Percentiles rank a stretch among this genome's conserved stretches.
These are phyloP conservation scores for Termitomyces sp. DNA, from an alignment of 768 basidiomycete species.

Conservation along the genomic window DNA sequence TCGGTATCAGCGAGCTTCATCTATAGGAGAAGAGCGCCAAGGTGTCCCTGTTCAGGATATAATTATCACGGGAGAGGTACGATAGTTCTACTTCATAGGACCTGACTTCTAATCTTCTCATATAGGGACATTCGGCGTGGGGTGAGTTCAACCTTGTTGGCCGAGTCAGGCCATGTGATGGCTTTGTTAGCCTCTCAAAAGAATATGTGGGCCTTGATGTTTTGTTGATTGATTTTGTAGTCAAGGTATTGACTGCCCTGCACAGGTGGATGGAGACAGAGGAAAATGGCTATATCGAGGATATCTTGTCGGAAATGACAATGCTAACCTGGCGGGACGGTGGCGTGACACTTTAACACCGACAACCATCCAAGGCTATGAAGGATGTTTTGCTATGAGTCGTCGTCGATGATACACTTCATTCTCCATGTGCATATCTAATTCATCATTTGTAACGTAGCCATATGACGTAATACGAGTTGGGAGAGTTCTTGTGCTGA, in stretches of 20 bases:
- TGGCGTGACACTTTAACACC: constrained; percentile 86
- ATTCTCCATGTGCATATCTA: background rate
- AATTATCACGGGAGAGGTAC: constrained; percentile 73
- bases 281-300: constrained; percentile 87
- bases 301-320: constrained; percentile 66
- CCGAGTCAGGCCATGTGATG: constrained; percentile 78
- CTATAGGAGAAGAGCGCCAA: constrained; percentile 16
- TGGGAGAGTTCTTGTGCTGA: too few species aligned
- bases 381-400: constrained; percentile 82
- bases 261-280: constrained; percentile 64
- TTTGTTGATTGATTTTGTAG: constrained; percentile 4
- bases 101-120: background rate
- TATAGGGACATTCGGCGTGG: constrained; percentile 88
- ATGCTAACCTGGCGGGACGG: constrained; percentile 75
- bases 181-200: constrained; percentile 77
- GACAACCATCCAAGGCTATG: constrained; percentile 64
- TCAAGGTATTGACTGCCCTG: background rate
- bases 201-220: constrained; percentile 60
- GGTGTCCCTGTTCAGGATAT: constrained; percentile 47
- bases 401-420: constrained; percentile 43
- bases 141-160: constrained; percentile 81
- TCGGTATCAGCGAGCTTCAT: constrained; percentile 29
- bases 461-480: constrained; percentile 9
- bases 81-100: constrained; percentile 1
- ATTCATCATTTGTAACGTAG: background rate